Conservation (phyloP, 257 asterid species). For the Coffea canephora region DNA sequence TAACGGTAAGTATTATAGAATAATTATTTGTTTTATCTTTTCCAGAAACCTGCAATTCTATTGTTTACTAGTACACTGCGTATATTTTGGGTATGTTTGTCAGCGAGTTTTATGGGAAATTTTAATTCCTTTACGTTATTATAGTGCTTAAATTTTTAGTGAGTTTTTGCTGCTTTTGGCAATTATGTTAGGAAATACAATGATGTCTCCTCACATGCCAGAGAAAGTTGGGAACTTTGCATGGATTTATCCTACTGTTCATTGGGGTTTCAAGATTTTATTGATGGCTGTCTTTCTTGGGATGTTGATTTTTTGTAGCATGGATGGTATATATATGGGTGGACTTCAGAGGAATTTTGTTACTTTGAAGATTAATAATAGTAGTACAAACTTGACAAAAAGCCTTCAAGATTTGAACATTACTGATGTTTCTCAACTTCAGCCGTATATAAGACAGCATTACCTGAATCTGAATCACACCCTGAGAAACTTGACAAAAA, state of each 20-base stretch:
- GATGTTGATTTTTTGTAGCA: constrained; percentile 48
- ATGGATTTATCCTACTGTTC: constrained; percentile 49
- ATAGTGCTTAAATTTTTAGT: constrained; percentile 5
- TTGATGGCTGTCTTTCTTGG: constrained; percentile 50
- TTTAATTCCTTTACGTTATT: background rate
- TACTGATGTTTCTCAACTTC: constrained; percentile 24
- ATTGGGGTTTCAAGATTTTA: constrained; percentile 60
- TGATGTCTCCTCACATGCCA: constrained; percentile 36
- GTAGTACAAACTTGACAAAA: constrained; percentile 17
- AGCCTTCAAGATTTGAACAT: constrained; percentile 35
- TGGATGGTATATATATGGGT: constrained; percentile 40
- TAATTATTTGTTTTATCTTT: constrained; percentile 24
- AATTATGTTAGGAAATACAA: constrained; percentile 6
- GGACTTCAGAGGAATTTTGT: constrained; percentile 37
- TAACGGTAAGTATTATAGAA: constrained; percentile 20
- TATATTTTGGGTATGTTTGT: constrained; percentile 27
- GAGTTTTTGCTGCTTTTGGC: constrained; percentile 7
- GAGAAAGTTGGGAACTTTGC: constrained; percentile 49
- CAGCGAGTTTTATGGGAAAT: constrained; percentile 20
- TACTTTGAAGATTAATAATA: constrained; percentile 31
- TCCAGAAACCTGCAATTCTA: background rate
- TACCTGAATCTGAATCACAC: constrained; percentile 29
- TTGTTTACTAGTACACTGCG: background rate
- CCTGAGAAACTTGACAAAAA: constrained; percentile 24
- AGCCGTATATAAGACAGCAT: constrained; percentile 17